Conservation (phyloP, 176 grass and related monocot genomes). For the Leersia perrieri region DNA sequence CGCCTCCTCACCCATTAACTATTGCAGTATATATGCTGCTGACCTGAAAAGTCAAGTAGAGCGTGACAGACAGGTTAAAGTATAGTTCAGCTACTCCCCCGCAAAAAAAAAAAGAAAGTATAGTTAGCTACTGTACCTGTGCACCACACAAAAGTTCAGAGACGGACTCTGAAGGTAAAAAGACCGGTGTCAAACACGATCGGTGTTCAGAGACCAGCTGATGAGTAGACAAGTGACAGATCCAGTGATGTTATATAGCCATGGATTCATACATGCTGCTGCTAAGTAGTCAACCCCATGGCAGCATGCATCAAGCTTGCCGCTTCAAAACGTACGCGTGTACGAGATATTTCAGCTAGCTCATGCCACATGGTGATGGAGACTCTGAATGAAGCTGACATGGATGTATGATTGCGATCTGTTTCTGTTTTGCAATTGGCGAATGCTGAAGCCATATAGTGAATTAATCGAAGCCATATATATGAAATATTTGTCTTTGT, state of each 20-base stretch:
- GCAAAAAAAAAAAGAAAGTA: no score
- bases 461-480: no score
- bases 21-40: neutral
- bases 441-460: no score
- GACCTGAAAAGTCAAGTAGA: neutral
- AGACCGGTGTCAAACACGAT: neutral
- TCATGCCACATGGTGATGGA: neutral
- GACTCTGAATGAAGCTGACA: neutral
- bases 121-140: no score
- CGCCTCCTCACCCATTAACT: neutral
- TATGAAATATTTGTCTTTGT: no score
- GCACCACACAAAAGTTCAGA: neutral
- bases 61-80: neutral
- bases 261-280: neutral
- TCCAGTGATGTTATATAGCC: neutral
- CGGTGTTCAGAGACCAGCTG: neutral
- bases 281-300: neutral
- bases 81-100: no score
- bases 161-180: neutral
- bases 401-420: neutral
- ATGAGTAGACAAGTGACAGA: neutral
- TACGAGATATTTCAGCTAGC: neutral
- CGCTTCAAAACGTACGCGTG: neutral
- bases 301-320: neutral
- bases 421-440: neutral